Conservation (phyloP, 2,329 filamentous ascomycete genomes). For the Fusarium nanum region DNA sequence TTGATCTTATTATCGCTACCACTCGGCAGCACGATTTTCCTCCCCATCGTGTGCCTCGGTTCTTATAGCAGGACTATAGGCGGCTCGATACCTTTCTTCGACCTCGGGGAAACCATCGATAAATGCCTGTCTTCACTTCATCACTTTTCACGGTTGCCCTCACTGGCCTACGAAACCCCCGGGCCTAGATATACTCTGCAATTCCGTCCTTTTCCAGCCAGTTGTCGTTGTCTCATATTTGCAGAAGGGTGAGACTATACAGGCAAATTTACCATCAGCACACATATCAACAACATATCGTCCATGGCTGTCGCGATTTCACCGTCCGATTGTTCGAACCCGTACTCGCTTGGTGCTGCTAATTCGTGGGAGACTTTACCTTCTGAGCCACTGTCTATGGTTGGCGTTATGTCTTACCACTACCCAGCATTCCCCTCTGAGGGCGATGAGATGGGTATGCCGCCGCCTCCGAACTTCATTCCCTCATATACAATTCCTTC, state of each 20-base stretch:
- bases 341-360: conserved; percentile 16
- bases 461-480: conserved; percentile 54
- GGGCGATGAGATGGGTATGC: conserved; percentile 56
- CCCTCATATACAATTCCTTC: conserved; percentile 47
- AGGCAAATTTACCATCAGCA: conserved; percentile 3
- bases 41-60: background rate
- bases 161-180: conserved; percentile 4
- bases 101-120: conserved; percentile 9
- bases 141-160: conserved; percentile 11
- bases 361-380: conserved; percentile 23
- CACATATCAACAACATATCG: background rate
- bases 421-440: conserved; percentile 59
- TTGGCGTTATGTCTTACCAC: conserved; percentile 59
- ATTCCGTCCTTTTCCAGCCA: conserved; percentile 16
- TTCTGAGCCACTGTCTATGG: conserved; percentile 31
- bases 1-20: conserved; percentile 16
- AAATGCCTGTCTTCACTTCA: conserved; percentile 9
- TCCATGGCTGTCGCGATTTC: conserved; percentile 40
- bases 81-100: background rate
- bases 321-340: conserved; percentile 21
- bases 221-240: background rate
- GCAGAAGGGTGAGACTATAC: conserved; percentile 6
- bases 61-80: background rate
- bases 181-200: conserved; percentile 8
- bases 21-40: conserved; percentile 9